phyloP scores from a whole-genome alignment of 331 rosid species.

The Acacia concinna region DNA sequence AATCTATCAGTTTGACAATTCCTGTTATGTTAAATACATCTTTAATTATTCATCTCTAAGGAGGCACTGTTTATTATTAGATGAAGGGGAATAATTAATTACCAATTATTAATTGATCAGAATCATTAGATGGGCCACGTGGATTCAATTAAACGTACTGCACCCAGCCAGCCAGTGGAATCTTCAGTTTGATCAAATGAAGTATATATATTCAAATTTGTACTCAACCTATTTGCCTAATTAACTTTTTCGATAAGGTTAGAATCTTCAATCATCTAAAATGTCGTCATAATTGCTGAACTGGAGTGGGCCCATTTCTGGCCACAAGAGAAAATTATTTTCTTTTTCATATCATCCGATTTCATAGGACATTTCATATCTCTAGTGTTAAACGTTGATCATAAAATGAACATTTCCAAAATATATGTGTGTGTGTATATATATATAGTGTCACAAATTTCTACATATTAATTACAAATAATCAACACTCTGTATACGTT shows the following conservation, averaged over 20 bases:
- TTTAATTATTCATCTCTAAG: slow-evolving; percentile 11
- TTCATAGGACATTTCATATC: background rate
- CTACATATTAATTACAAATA: too few species aligned
- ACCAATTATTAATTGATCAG: background rate
- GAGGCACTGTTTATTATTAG: background rate
- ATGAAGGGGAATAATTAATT: background rate
- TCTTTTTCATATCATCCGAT: background rate
- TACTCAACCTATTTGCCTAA: background rate
- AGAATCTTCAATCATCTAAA: slow-evolving; percentile 18
- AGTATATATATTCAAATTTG: background rate
- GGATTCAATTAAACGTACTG: background rate
- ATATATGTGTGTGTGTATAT: too few species aligned
- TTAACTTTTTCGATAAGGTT: slow-evolving; percentile 24
- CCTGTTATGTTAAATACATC: background rate
- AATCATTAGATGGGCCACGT: too few species aligned
- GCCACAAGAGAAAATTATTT: background rate
- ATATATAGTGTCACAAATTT: too few species aligned
- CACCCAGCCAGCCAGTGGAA: background rate
- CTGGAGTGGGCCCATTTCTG: background rate
- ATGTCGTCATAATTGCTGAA: background rate
- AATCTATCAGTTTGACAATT: background rate
- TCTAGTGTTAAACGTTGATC: background rate
- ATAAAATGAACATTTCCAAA: too few species aligned
- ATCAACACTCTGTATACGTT: too few species aligned
- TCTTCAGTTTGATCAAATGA: background rate